Conservation (phyloP, 768 basidiomycete genomes). For the Stropharia rugosoannulata region DNA sequence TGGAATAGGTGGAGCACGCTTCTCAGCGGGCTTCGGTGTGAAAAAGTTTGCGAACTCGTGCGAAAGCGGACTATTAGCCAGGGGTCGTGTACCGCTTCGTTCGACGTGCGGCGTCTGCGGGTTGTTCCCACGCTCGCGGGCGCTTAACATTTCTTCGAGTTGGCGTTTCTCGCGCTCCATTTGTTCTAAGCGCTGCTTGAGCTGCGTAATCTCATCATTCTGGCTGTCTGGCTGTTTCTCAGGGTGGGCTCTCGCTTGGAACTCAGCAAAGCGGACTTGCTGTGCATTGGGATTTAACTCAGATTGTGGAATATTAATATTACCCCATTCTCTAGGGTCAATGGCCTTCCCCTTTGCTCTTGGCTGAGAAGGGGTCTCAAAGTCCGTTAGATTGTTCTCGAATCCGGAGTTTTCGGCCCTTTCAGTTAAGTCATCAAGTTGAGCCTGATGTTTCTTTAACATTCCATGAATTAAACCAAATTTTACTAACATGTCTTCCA, state of each 20-base stretch:
- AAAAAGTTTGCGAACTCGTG: not conserved
- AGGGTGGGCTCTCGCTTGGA: not conserved
- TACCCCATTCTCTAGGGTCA: constrained; percentile 5
- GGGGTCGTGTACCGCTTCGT: too few relatives aligned
- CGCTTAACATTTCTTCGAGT: not conserved
- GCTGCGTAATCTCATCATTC: not conserved
- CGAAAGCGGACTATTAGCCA: not conserved
- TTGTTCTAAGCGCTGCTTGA: not conserved
- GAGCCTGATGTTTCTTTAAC: too few relatives aligned
- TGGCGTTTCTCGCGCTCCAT: not conserved
- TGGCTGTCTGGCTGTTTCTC: not conserved
- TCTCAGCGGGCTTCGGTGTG: not conserved
- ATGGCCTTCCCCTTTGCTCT: not conserved
- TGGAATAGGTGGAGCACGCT: not conserved
- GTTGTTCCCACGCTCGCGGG: too few relatives aligned
- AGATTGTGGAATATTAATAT: not conserved
- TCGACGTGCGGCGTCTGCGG: too few relatives aligned
- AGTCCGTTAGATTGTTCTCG: too few relatives aligned
- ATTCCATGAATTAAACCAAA: too few relatives aligned
- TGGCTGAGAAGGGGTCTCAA: too few relatives aligned
- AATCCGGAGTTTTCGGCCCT: too few relatives aligned
- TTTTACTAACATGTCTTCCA: too few relatives aligned
- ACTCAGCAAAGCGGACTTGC: not conserved
- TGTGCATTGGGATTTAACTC: not conserved
- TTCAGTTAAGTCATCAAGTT: too few relatives aligned